phyloP scores from a whole-genome alignment of 805 yeast species.

The Candida maris region DNA sequence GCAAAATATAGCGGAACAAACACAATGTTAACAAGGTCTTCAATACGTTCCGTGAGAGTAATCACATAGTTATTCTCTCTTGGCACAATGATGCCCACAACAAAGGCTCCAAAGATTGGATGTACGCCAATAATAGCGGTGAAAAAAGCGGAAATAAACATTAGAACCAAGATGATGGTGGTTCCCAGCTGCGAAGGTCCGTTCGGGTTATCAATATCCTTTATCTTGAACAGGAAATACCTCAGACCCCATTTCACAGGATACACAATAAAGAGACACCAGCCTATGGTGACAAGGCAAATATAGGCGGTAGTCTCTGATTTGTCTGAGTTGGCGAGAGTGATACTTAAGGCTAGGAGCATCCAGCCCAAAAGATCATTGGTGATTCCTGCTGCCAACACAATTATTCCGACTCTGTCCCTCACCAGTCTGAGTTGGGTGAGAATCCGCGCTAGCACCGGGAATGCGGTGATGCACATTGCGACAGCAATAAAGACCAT shows the following conservation, averaged over 20 bases:
- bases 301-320: conserved; percentile 71
- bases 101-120: conserved; percentile 81
- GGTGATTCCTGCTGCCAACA: conserved; percentile 78
- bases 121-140: conserved; percentile 85
- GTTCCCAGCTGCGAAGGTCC: conserved; percentile 66
- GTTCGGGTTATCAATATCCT: conserved; percentile 45
- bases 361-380: conserved; percentile 84
- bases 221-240: conserved; percentile 38
- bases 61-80: conserved; percentile 72
- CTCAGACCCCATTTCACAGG: conserved; percentile 52
- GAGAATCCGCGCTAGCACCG: conserved; percentile 75
- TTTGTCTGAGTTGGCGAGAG: conserved; percentile 68
- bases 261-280: conserved; percentile 58
- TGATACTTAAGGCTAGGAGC: conserved; percentile 68
- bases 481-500: conserved; percentile 84
- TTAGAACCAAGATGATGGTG: conserved; percentile 49
- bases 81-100: conserved; percentile 73
- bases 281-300: conserved; percentile 59
- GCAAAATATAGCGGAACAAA: conserved; percentile 79
- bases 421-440: conserved; percentile 68
- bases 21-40: conserved; percentile 68
- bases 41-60: conserved; percentile 67
- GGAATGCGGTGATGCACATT: conserved; percentile 80
- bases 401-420: conserved; percentile 68
- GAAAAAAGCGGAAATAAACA: conserved; percentile 66